Base-by-base conservation (phyloP, 371 early-diverging fungal genomes). In the Mortierella sp. region DNA sequence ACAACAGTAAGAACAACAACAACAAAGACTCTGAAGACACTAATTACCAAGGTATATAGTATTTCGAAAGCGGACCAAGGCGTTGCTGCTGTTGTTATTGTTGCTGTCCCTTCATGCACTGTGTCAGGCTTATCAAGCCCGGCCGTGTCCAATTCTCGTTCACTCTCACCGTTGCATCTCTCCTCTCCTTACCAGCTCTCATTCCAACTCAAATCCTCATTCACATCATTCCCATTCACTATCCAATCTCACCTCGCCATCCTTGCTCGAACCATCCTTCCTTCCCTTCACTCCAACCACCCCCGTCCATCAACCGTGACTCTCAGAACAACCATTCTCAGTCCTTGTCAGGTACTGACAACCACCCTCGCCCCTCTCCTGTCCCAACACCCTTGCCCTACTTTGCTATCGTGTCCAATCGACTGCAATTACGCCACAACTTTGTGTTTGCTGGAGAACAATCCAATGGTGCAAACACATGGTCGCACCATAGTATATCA, bases 401-500 rank as follows among this genome's bases (percentile, higher is more conserved):
- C 10, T 52, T 22, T 22, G 9, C 24, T 18, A 18, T 22, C 20
- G 10, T 52, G 9, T n/a, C 24, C n/a, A 24, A 18, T 52, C 24
- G 4, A 5, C 18, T 8, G 4, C 49, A 52, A 52, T 55, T 55
- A 55, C 55, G 55, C 55, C 55, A 55, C 55, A 26, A 12, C 20
- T n/a, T n/a, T 52, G 52, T 52, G 52, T 24, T 52, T 9, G 52
- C 52, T 5, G 24, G 1, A 43, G 11, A 49, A n/a, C 6, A 37
- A 22, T 37, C 60, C 60, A 60, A 37, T 37, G 51, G 66, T 18
- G 58, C 37, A 70, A 70, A 70, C 70, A 62, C 70, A 63, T 70
- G 70, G 70, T 70, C 63, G 57, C 57, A 70, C 72, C 20, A n/a
- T 37, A 55, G 35, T 5, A 20, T 32, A 26, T 20, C 35, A 22